These are phyloP conservation scores for Phanerodontia chrysosporium DNA, from an alignment of 768 basidiomycete species.

Conservation along the genomic window DNA sequence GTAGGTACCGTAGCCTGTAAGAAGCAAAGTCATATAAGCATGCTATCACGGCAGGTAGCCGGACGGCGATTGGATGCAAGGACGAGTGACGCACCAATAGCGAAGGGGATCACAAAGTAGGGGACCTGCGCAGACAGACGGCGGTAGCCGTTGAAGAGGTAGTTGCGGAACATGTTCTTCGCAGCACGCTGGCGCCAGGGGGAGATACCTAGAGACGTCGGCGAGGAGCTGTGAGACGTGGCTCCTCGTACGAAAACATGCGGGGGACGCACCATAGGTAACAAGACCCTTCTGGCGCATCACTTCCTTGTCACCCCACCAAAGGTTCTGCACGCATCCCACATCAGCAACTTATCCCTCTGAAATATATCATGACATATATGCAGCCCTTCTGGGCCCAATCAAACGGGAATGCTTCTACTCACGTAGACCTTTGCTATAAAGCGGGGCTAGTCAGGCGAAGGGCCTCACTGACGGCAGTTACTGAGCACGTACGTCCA, in stretches of 20 bases:
- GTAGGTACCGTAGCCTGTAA: constrained; percentile 74
- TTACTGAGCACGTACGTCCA: constrained; percentile 51
- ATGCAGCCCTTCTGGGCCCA: neutral
- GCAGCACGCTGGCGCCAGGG: constrained; percentile 75
- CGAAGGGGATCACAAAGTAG: constrained; percentile 79
- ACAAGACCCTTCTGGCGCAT: constrained; percentile 74
- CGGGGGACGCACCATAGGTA: constrained; percentile 66
- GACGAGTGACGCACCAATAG: constrained; percentile 54
- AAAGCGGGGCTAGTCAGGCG: constrained; percentile 7
- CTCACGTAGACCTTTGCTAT: constrained; percentile 82
- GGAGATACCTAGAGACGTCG: constrained; percentile 57
- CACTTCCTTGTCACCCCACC: constrained; percentile 82
- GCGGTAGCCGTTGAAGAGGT: constrained; percentile 84
- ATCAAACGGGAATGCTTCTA: constrained; percentile 13
- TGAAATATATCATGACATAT: neutral
- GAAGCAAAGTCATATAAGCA: neutral
- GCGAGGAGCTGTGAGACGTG: neutral
- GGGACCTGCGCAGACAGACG: constrained; percentile 69
- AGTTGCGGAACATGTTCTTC: constrained; percentile 64
- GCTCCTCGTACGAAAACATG: neutral
- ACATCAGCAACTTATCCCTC: neutral
- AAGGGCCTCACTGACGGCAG: neutral
- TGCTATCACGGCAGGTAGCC: neutral
- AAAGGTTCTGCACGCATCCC: constrained; percentile 55
- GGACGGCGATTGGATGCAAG: neutral